Base-by-base conservation (phyloP, 805 yeast species). In the Clavispora fructus region DNA sequence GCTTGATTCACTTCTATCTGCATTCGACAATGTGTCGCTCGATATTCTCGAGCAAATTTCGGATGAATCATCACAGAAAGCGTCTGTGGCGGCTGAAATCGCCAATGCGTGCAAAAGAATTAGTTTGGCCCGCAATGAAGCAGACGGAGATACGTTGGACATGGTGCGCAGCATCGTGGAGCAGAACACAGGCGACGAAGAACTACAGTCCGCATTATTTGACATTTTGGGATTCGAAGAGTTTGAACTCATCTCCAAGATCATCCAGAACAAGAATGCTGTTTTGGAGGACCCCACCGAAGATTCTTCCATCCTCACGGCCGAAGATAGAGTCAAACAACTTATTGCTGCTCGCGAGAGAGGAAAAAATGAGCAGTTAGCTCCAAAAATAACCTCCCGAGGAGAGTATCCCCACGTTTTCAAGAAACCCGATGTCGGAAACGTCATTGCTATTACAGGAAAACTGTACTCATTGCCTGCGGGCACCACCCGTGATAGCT, bases 181-280 rank as follows among this genome's bases (percentile, higher is more conserved):
- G 2, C 56, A 71, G 0, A 68, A 68, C 16, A 53, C 66, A 7
- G 65, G 73, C 9, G 84, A 81, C 37, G 85, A 79, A 31, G 81
- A 78, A 33, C 57, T 87, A 11, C 96, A 91, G 58, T 80, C 87
- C 6, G 68, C 79, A 7, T 65, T 94, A 37, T 81, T 88, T 49
- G 97, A 90, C 61, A 71, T 87, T 7, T 63, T 94, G 1, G 99
- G 99, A 0, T 85, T 82, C 55, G 96, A 89, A 25, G 86, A 88
- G 59, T 76, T 94, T 50, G 97, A 89, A 44, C 64, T 91, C 42
- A 86, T 91, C 9, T 75, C 89, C 1, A 76, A 73, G 39, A 65
- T 89, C 11, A 62, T 88, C 4, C 76, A 75, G 43, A 65, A 78
- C 42, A 77, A 73, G 54, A 56, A 56, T 0, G 58, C 56, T 13